A percentile compares a stretch with the other conserved stretches of the same genome.
phyloP scores from a whole-genome alignment of 2,329 filamentous ascomycete genomes.

The Verticillium albo-atrum region DNA sequence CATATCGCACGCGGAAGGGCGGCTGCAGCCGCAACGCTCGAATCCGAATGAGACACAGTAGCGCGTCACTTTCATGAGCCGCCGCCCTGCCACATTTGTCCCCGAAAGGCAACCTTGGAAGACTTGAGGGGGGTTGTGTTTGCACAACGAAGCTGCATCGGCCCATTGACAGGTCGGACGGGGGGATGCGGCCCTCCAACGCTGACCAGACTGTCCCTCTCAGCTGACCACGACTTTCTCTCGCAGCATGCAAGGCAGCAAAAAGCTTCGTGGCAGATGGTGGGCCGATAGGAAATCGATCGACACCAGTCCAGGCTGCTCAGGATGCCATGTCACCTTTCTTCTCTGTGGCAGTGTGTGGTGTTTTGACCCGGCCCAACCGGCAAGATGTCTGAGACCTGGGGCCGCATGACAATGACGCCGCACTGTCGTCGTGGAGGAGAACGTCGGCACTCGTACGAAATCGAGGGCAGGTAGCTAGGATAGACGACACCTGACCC shows the following conservation, averaged over 20 bases:
- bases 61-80: background rate
- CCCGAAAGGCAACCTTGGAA: background rate
- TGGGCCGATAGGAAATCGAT: background rate
- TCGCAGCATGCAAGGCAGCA: background rate
- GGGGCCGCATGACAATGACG: background rate
- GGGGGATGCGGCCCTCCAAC: background rate
- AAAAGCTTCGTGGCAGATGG: background rate
- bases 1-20: background rate
- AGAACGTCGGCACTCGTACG: too few relatives aligned
- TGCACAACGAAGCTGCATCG: background rate
- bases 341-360: background rate
- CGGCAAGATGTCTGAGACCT: background rate
- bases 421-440: background rate
- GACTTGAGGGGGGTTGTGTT: background rate
- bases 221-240: background rate
- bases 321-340: background rate
- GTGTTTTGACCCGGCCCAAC: background rate
- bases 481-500: background rate
- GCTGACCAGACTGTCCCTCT: background rate
- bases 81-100: background rate
- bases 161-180: background rate
- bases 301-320: background rate
- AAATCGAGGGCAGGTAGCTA: background rate
- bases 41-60: background rate
- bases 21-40: background rate